Evolutionary conservation across 257 asterid genomes (phyloP), one percentile per base, ranked within the genome.

Genomic region (Coffea canephora): DNA sequence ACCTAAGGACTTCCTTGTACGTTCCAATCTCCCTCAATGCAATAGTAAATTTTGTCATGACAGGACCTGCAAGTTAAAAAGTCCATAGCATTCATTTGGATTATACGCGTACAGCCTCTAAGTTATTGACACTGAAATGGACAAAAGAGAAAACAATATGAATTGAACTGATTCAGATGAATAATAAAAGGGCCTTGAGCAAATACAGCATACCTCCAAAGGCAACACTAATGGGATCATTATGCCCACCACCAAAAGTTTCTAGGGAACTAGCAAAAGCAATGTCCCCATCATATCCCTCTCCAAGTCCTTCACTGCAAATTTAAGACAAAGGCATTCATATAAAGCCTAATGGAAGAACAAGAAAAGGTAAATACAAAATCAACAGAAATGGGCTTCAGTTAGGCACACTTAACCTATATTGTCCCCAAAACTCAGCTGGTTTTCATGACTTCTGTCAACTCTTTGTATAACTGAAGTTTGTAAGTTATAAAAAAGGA

Each of bases 21-120:
- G 97, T 96, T 74, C 99, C 99, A 48, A 96, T 96, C 88, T 96
- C 98, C 89, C 98, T 89, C 88, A 96, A 88, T 43, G 99, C 99
- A 81, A 96, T 96, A 52, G 99, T 94, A 79, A 96, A 92, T 87
- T 96, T 96, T 78, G 99, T 92, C 98, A 96, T 96, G 62, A 94
- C 98, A 82, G 97, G 98, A 54, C 98, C 99, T 96, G 87, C 85
- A 89, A 80, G 73, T 71, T 80, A 31, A 67, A 85, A 75, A 81
- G 54, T 71, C 75, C 48, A 77, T 54, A 79, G 27, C 43, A 79
- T 61, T 46, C 74, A 71, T 77, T 62, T 59, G 27, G 52, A 49
- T 77, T 65, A 61, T 66, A 81, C 52, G 16, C 1, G 46, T 1
- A 14, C 5, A 78, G 18, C 70, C 23, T 31, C 36, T 31, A 43